Conservation (phyloP, 441 rosid species). For the Oxalis stricta region DNA sequence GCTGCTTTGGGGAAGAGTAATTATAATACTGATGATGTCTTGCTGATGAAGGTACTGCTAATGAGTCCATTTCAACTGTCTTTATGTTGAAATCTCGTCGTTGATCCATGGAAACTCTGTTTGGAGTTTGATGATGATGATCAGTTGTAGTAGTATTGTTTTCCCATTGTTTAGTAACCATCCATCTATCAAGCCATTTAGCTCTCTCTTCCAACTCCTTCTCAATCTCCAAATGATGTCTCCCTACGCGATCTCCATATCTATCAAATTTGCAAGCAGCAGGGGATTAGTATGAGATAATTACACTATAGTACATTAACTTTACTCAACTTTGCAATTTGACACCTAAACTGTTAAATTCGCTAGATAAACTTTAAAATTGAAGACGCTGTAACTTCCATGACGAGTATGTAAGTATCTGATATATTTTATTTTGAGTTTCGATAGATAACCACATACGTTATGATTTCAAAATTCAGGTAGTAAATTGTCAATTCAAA, state of each 20-base stretch:
- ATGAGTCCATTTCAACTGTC: constrained; percentile 12
- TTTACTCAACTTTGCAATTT: too few species aligned
- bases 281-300: background rate
- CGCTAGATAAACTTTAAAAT: too few species aligned
- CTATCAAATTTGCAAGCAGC: constrained; percentile 10
- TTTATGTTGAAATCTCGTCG: constrained; percentile 7
- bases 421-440: too few species aligned
- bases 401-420: too few species aligned
- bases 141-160: constrained; percentile 6
- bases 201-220: constrained; percentile 29
- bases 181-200: constrained; percentile 52
- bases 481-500: too few species aligned
- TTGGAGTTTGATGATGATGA: too few species aligned
- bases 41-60: constrained; percentile 3
- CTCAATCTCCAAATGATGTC: constrained; percentile 28
- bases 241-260: constrained; percentile 33
- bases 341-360: too few species aligned
- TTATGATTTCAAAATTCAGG: too few species aligned
- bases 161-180: constrained; percentile 40
- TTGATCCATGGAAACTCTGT: constrained; percentile 2
- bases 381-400: too few species aligned
- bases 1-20: constrained; percentile 11
- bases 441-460: too few species aligned
- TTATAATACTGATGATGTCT: too few species aligned
- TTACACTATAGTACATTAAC: too few species aligned